Percentiles rank a stretch among this genome's conserved stretches.
Conservation (phyloP, 208 protist species). For the Naegleria fowleri region DNA sequence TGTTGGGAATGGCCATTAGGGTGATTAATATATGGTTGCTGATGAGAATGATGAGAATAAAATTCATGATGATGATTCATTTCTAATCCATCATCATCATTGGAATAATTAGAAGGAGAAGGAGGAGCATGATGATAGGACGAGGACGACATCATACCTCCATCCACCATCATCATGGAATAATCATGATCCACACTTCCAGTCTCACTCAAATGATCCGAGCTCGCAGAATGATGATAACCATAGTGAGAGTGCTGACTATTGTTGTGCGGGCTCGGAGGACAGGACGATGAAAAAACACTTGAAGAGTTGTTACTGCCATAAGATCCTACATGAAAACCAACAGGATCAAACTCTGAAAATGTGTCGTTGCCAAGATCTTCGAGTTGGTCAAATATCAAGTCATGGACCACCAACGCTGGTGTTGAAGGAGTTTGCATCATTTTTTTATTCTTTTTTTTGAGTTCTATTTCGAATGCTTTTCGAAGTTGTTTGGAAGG, state of each 20-base stretch:
- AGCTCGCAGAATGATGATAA: neutral
- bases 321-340: neutral
- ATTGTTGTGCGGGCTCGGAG: neutral
- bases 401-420: neutral
- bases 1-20: too few relatives aligned
- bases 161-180: neutral
- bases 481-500: too few relatives aligned
- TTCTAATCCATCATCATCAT: neutral
- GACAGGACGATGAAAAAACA: too few relatives aligned
- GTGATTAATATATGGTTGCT: too few relatives aligned
- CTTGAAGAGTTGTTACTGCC: neutral
- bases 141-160: too few relatives aligned
- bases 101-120: neutral
- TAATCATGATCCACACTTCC: neutral
- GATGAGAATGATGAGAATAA: neutral
- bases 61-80: neutral
- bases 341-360: neutral
- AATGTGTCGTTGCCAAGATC: neutral
- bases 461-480: too few relatives aligned
- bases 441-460: too few relatives aligned
- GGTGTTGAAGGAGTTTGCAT: too few relatives aligned
- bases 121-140: neutral
- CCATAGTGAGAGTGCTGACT: too few relatives aligned
- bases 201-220: neutral
- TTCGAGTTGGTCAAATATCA: neutral